Base-by-base conservation (phyloP, 2,329 filamentous ascomycete genomes). In the Hypoxylon rubiginosum region DNA sequence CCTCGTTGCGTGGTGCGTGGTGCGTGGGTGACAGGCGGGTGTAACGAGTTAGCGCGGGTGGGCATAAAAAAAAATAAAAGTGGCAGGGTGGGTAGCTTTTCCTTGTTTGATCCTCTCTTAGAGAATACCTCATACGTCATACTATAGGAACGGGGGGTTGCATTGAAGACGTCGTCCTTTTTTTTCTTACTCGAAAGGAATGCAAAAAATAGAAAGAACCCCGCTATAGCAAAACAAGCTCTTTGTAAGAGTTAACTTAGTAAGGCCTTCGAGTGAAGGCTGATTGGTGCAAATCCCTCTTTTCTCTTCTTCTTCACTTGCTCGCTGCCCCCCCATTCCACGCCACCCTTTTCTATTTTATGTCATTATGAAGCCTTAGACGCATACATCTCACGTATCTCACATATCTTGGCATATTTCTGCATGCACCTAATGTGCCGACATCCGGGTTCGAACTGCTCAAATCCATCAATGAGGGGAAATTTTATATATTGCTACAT, bases 111-210 rank as follows among this genome's bases (percentile, higher is more conserved):
- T 46, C n/a, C 8, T 45, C 10, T 48, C 2, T 51, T 52, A 57
- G 26, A 56, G 53, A 53, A 54, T 24, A 48, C 57, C n/a, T n/a
- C n/a, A 62, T 64, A 68, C 65, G 65, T 67, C 65, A 67, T 67
- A 34, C 2, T 64, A 62, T 50, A 51, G 28, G 10, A 15, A 46
- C 50, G 51, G 30, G 19, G 58, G 55, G 62, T 68, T 62, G 24
- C 66, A 66, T 58, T 58, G 21, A 66, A 62, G 50, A 68, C 58
- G 55, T 62, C 58, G 51, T 24, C 21, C 21, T 24, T 24, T 24
- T 24, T 24, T 24, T 24, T 24, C 53, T 46, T 21, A 17, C 39
- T 62, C 52, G 11, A 19, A 19, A 68, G 65, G 46, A 62, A 62
- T 46, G 63, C 51, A 50, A 63, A 62, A 68, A 68, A 61, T 66